Evolutionary conservation across 169 alveolate species (phyloP).

Genomic region (Plasmodium gonderi): DNA sequence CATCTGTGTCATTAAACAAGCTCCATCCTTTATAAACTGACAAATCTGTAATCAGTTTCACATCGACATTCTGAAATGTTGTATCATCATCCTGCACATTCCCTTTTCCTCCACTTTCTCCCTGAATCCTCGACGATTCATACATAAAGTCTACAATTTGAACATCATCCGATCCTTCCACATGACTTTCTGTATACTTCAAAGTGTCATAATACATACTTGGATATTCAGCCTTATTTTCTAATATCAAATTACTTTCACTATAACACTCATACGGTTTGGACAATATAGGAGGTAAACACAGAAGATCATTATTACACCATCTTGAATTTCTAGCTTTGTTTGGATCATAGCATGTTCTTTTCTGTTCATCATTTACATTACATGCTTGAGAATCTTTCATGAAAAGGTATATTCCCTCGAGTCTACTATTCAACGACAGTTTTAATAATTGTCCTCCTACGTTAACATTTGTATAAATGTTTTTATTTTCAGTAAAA

Average conservation of each 20-base stretch:
- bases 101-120: neutral
- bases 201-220: constrained; percentile 46
- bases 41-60: constrained; percentile 31
- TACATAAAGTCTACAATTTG: constrained; percentile 7
- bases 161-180: constrained; percentile 47
- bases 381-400: constrained; percentile 76
- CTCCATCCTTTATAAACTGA: constrained; percentile 45
- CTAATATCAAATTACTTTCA: constrained; percentile 33
- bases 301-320: constrained; percentile 76
- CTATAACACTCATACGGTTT: constrained; percentile 77
- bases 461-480: constrained; percentile 54
- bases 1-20: constrained; percentile 58
- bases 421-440: constrained; percentile 58
- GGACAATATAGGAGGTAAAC: constrained; percentile 77
- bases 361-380: neutral
- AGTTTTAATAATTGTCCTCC: constrained; percentile 58
- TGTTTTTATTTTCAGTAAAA: constrained; percentile 25
- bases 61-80: constrained; percentile 1
- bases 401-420: constrained; percentile 80
- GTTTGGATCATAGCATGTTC: constrained; percentile 78
- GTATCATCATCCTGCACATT: neutral
- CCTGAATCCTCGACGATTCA: neutral
- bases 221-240: constrained; percentile 71
- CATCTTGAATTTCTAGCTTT: constrained; percentile 76
- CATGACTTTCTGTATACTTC: constrained; percentile 40